These are phyloP conservation scores for Chlorociboria aeruginascens DNA, from an alignment of 495 filamentous ascomycete species.

Conservation along the genomic window DNA sequence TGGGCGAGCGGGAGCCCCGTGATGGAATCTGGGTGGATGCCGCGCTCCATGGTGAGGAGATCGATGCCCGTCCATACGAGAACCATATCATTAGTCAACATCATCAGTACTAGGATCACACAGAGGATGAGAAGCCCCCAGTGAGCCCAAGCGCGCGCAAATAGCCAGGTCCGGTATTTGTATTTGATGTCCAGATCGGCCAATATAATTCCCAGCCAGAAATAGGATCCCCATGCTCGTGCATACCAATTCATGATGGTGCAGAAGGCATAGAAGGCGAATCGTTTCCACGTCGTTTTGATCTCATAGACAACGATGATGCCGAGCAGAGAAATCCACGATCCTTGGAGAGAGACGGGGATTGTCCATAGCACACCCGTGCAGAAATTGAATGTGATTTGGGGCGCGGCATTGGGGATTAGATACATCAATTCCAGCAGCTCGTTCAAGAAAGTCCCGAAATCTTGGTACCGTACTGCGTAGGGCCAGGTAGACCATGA, in stretches of 20 bases:
- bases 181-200: conserved; percentile 30
- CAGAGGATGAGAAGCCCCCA: conserved; percentile 21
- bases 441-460: conserved; percentile 25
- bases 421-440: conserved; percentile 28
- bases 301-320: conserved; percentile 28
- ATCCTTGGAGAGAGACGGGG: conserved; percentile 29
- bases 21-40: conserved; percentile 25
- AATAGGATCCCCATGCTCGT: conserved; percentile 27
- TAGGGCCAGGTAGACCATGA: conserved; percentile 33
- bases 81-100: conserved; percentile 22
- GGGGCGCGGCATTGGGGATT: conserved; percentile 31
- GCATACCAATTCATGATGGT: conserved; percentile 30
- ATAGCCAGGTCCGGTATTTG: conserved; percentile 25
- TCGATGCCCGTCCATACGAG: conserved; percentile 11
- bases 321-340: conserved; percentile 25
- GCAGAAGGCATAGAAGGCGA: conserved; percentile 27
- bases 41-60: conserved; percentile 22
- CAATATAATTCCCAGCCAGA: conserved; percentile 27
- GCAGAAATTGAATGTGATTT: conserved; percentile 31
- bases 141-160: conserved; percentile 16
- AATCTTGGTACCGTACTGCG: conserved; percentile 19
- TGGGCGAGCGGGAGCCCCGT: conserved; percentile 22
- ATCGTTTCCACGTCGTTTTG: conserved; percentile 32
- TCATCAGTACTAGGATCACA: not conserved
- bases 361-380: conserved; percentile 34